Evolutionary conservation across 2,329 filamentous ascomycete species (phyloP), one percentile per base, ranked within the genome.

Genomic region (Fonsecaea pugnacius): DNA sequence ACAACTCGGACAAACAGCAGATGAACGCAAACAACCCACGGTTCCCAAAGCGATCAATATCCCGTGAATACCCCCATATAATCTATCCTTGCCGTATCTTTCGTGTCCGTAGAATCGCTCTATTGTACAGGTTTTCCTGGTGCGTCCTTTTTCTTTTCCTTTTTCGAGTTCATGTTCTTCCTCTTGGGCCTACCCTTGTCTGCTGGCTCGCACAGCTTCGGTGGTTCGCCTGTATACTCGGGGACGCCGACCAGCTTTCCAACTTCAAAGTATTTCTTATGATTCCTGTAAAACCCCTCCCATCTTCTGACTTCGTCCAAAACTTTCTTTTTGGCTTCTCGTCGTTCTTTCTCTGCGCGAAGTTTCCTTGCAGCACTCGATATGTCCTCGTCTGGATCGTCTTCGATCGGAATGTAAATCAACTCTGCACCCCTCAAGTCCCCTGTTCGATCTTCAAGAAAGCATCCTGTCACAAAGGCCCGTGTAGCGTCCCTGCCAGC

Each of bases 401-500:
- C 90, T 30, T 90, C 83, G 8, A 94, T 75, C 0, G 87, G 85
- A 1, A 89, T 76, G 78, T 87, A 98, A 85, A 96, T 95, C 68
- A 88, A 85, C 79, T 98, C 95, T 4, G 91, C 89, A 52, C 95
- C 95, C 66, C 91, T 86, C 75, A 97, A 80, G 79, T 99, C 95
- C 3, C 90, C 84, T 1, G 89, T 95, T 35, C 88, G 82, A 81
- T 99, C 95, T 68, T 92, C 89, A 43, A 86, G 81, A 79, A 99
- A 99, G 77, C 95, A 99, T 18, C 91, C 92, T 1, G 95, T 98
- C 9, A 99, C 88, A 77, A 92, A 99, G 21, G 89, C 92, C 55
- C 95, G 89, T 14, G 90, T 87, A 36, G 94, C 93, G 78, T 99
- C 95, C 67, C 84, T 84, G 66, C 94, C 95, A 0, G 92, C 87